Evolutionary conservation across 177 flowering plant genomes (phyloP).

Genomic region (Vitis hybrid): DNA sequence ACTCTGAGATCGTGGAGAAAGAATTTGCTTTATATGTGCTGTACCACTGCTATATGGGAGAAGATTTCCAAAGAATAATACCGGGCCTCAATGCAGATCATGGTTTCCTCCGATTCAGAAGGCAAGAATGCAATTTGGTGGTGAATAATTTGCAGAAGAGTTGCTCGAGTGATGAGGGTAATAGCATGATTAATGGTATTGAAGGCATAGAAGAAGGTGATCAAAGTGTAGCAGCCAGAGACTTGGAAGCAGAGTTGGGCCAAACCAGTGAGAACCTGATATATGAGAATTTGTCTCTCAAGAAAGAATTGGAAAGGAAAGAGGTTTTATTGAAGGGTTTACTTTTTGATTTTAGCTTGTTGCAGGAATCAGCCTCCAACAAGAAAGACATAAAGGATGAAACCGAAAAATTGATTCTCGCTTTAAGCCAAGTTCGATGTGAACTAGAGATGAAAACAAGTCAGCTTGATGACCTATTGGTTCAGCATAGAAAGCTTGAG

Average conservation of each 20-base stretch:
- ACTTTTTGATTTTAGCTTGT: slow-evolving; percentile 74
- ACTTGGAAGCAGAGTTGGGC: slow-evolving; percentile 22
- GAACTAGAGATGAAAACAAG: slow-evolving; percentile 50
- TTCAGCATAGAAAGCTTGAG: slow-evolving; percentile 47
- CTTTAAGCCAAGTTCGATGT: slow-evolving; percentile 38
- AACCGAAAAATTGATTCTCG: slow-evolving; percentile 39
- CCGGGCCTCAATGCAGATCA: slow-evolving; percentile 11
- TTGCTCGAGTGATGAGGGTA: slow-evolving; percentile 10
- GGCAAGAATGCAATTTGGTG: background rate
- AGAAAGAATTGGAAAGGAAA: slow-evolving; percentile 58
- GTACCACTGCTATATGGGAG: slow-evolving; percentile 38
- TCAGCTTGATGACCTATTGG: slow-evolving; percentile 44
- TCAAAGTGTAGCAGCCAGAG: slow-evolving; percentile 7
- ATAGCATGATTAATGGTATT: slow-evolving; percentile 1
- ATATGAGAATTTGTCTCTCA: slow-evolving; percentile 46
- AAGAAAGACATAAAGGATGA: slow-evolving; percentile 67
- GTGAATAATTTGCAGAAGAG: background rate
- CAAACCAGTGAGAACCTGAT: slow-evolving; percentile 21
- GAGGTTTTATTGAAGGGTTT: slow-evolving; percentile 65
- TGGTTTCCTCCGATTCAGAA: slow-evolving; percentile 1
- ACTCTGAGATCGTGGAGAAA: slow-evolving; percentile 40
- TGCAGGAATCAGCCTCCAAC: slow-evolving; percentile 78
- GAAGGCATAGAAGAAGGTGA: slow-evolving; percentile 14
- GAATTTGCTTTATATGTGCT: slow-evolving; percentile 37
- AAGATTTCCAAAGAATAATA: slow-evolving; percentile 14